Percentiles rank a stretch among this genome's conserved stretches.
These are phyloP conservation scores for Cladosporium oxysporum DNA, from an alignment of 2,329 filamentous ascomycete species.

Conservation along the genomic window DNA sequence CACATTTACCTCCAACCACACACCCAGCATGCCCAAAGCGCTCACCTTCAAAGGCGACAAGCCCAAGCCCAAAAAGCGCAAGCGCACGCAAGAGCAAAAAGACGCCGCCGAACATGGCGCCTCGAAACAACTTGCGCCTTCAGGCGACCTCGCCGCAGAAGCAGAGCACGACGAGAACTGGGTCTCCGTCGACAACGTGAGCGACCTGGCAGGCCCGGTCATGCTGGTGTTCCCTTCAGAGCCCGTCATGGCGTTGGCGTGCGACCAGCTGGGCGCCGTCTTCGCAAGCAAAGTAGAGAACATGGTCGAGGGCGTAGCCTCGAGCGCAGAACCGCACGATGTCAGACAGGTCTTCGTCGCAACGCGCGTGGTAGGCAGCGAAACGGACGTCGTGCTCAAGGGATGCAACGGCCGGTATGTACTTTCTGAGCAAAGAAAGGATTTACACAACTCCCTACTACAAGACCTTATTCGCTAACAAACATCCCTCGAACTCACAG, in stretches of 20 bases:
- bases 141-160: slow-evolving; percentile 40
- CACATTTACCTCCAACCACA: background rate
- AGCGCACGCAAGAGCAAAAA: slow-evolving; percentile 62
- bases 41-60: slow-evolving; percentile 97
- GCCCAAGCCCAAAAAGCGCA: slow-evolving; percentile 81
- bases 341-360: slow-evolving; percentile 95
- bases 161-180: slow-evolving; percentile 78
- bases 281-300: slow-evolving; percentile 84
- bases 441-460: too few relatives aligned
- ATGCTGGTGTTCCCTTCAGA: slow-evolving; percentile 79
- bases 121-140: slow-evolving; percentile 38
- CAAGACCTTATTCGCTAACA: background rate
- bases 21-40: slow-evolving; percentile 73
- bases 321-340: slow-evolving; percentile 92
- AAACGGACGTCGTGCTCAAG: slow-evolving; percentile 76
- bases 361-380: slow-evolving; percentile 78
- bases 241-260: slow-evolving; percentile 73
- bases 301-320: slow-evolving; percentile 76
- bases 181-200: slow-evolving; percentile 76
- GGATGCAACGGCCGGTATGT: slow-evolving; percentile 74
- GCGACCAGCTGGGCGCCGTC: slow-evolving; percentile 82
- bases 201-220: slow-evolving; percentile 78
- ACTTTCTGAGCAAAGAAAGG: background rate
- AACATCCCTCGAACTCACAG: slow-evolving; percentile 44
- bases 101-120: slow-evolving; percentile 38